A percentile compares a stretch with the other conserved stretches of the same genome.
Conservation (phyloP, 1,284 basidiomycete species). For the Ceraceosorus bombacis region DNA sequence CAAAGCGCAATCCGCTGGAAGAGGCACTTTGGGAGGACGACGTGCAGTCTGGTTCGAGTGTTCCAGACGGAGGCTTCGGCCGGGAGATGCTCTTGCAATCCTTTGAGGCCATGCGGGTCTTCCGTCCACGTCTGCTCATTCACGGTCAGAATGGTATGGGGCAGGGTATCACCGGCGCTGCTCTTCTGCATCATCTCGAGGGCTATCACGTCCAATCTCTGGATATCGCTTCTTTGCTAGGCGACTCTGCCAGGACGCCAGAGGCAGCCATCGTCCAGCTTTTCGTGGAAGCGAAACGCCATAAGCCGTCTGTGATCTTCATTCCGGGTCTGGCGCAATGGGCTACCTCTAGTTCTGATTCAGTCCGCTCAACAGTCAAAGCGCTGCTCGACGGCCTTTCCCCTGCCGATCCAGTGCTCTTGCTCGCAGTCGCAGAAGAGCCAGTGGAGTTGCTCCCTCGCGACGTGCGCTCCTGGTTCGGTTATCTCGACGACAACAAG, state of each 20-base stretch:
- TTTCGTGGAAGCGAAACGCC: constrained; percentile 95
- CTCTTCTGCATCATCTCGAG: constrained; percentile 84
- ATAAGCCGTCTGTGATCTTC: constrained; percentile 91
- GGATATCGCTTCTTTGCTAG: constrained; percentile 78
- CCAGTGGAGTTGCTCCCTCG: constrained; percentile 62
- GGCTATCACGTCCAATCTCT: constrained; percentile 91
- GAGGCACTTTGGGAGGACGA: constrained; percentile 70
- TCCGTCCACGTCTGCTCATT: constrained; percentile 79
- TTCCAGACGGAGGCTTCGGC: constrained; percentile 37
- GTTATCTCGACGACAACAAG: constrained; percentile 65
- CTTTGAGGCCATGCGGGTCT: constrained; percentile 81
- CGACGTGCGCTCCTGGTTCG: constrained; percentile 90
- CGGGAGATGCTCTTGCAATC: constrained; percentile 54
- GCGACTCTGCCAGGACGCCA: constrained; percentile 78
- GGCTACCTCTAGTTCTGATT: constrained; percentile 76
- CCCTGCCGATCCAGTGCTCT: constrained; percentile 81
- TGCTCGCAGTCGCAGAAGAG: constrained; percentile 81
- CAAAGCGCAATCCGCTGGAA: constrained; percentile 59
- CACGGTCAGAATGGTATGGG: constrained; percentile 81
- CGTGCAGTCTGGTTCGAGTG: constrained; percentile 46
- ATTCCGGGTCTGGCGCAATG: constrained; percentile 82
- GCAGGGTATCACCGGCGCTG: constrained; percentile 79
- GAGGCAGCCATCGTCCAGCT: constrained; percentile 91
- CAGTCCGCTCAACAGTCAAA: constrained; percentile 72
- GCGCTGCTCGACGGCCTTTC: constrained; percentile 83